Percentiles rank a stretch among this genome's conserved stretches.
Conservation (phyloP, 1,139 yeast genomes). For the Martiniozyma asiatica region DNA sequence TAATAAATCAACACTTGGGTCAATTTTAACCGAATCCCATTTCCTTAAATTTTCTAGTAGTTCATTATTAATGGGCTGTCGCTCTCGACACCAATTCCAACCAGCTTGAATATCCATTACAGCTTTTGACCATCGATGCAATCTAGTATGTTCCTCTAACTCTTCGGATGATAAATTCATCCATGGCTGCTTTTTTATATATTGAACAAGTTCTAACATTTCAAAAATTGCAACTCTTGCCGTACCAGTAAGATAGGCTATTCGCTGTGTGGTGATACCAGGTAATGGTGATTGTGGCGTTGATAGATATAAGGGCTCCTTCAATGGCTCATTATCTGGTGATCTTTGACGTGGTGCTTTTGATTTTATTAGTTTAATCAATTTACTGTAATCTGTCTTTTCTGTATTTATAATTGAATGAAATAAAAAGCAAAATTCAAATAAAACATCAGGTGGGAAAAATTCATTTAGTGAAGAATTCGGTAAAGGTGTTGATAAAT, state of each 20-base stretch:
- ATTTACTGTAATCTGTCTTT: background rate
- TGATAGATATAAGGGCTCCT: constrained; percentile 2
- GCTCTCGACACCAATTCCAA: too few relatives aligned
- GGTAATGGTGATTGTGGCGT: background rate
- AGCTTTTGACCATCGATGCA: too few relatives aligned
- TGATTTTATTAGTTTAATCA: constrained; percentile 2
- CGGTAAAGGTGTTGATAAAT: background rate
- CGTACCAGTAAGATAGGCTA: constrained; percentile 4
- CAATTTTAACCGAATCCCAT: too few relatives aligned
- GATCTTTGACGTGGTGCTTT: constrained; percentile 4
- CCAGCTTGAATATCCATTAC: too few relatives aligned
- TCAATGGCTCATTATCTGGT: constrained; percentile 1
- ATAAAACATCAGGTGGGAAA: constrained; percentile 3
- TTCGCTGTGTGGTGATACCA: too few relatives aligned
- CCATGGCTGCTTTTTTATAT: too few relatives aligned
- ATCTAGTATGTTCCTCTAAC: too few relatives aligned
- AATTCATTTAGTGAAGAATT: background rate
- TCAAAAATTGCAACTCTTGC: background rate
- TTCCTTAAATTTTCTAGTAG: too few relatives aligned
- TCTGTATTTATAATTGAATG: too few relatives aligned
- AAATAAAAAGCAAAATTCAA: constrained; percentile 1
- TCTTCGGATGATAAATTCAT: too few relatives aligned
- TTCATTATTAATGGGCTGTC: too few relatives aligned
- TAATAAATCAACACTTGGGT: too few relatives aligned
- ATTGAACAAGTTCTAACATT: constrained; percentile 2